Base-by-base conservation (phyloP, 2,329 filamentous ascomycete species). In the Ophiosphaerella narmari region DNA sequence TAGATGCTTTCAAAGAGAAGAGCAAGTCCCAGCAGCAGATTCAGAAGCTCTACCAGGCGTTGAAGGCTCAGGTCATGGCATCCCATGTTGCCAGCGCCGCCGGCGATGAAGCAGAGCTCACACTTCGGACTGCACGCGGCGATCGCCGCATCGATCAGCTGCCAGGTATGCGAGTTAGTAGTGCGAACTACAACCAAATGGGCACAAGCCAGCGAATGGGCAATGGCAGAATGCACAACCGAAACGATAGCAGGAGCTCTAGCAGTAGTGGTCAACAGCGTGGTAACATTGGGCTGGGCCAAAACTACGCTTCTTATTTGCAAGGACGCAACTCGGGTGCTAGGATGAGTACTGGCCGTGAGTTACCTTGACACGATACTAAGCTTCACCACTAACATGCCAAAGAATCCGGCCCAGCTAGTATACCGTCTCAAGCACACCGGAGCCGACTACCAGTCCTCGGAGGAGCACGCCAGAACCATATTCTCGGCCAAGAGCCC, bases 1-100 rank as follows among this genome's bases (percentile, higher is more conserved):
- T 79, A 4, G 80, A 85, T 18, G 80, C 84, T 4, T 86, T 85
- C 61, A 82, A 82, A 47, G 87, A 91, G 18, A 94, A 93, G 68
- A 85, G 77, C 58, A 85, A 82, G 39, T 88, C 86, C 50, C 80
- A 89, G 3, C 74, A 85, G 5, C 86, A 90, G 52, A 82, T 85
- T 2, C 89, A 91, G 42, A 81, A 81, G 53, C 72, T 82, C 18
- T 86, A 86, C 60, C 78, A 82, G 39, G 64, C 77, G 11, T 70
- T 86, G 35, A 86, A 86, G 62, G 75, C 78, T 24, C 79, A 80
- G 50, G 77, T 82, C 9, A 79, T 83, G 72, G 74, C 75, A 29
- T 77, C 78, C 2, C 77, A 82, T 11, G 78, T 85, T 50, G 79
- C 82, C 46, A 74, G 74, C 14, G 82, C 82, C 6, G 82, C 82